Evolutionary conservation across 768 basidiomycete species (phyloP).

Genomic region (Suillus clintonianus): DNA sequence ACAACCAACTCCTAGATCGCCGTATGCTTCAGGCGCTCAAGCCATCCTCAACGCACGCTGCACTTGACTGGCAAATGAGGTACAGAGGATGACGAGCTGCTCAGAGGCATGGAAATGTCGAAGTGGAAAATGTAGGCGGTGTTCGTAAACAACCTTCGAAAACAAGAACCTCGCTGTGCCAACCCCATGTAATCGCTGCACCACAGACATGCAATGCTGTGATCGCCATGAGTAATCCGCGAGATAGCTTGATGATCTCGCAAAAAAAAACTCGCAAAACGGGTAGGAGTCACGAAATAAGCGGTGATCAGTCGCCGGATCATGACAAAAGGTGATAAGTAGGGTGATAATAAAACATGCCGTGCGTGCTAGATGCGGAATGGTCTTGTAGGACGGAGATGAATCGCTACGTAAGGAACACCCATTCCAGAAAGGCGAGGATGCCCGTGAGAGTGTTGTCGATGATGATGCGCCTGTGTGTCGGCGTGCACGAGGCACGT

Average conservation of each 20-base stretch:
- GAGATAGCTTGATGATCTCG: constrained; percentile 32
- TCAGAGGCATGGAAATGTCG: constrained; percentile 14
- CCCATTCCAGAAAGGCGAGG: constrained; percentile 14
- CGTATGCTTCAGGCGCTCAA: constrained; percentile 25
- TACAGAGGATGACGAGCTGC: constrained; percentile 25
- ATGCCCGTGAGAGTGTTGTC: constrained; percentile 26
- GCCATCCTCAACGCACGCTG: constrained; percentile 15
- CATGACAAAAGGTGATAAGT: constrained; percentile 35
- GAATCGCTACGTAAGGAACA: constrained; percentile 25
- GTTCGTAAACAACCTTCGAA: constrained; percentile 25
- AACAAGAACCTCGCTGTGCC: constrained; percentile 29
- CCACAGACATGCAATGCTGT: constrained; percentile 39
- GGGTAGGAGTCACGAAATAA: constrained; percentile 25
- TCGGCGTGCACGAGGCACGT: constrained; percentile 77
- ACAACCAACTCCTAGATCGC: constrained; percentile 12
- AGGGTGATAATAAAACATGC: constrained; percentile 44
- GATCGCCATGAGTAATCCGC: constrained; percentile 12
- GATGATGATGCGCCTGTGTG: constrained; percentile 62
- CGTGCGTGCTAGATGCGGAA: constrained; percentile 27
- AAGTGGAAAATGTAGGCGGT: constrained; percentile 18
- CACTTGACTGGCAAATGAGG: constrained; percentile 42
- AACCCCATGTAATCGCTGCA: constrained; percentile 20
- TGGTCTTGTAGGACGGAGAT: constrained; percentile 23
- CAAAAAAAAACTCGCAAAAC: constrained; percentile 22
- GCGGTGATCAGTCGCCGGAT: constrained; percentile 51